Evolutionary conservation across 2,329 filamentous ascomycete species (phyloP).

Genomic region (Aspergillus proliferans): DNA sequence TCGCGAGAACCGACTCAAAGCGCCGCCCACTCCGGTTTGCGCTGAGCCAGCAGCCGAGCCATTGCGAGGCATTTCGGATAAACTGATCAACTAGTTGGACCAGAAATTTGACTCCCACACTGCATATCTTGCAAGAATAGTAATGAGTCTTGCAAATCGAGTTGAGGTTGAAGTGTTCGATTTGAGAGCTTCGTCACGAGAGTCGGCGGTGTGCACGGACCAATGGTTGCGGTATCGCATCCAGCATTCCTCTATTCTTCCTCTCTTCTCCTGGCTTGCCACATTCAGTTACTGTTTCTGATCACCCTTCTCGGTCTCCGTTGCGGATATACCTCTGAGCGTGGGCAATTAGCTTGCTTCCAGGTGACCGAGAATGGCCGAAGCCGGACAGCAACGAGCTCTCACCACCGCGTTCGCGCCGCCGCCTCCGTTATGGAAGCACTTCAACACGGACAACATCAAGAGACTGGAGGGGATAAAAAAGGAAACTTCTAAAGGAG

Average conservation of each 20-base stretch:
- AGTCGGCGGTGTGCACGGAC: conserved; percentile 11
- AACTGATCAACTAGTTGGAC: neutral
- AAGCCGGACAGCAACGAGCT: conserved; percentile 43
- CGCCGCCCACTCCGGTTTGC: conserved; percentile 38
- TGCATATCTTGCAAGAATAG: neutral
- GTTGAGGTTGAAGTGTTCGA: neutral
- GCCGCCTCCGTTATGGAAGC: conserved; percentile 83
- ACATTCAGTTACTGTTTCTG: neutral
- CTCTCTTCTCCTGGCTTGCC: conserved; percentile 4
- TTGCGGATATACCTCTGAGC: neutral
- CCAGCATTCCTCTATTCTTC: conserved; percentile 10
- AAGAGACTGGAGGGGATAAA: conserved; percentile 51
- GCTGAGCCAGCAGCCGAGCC: conserved; percentile 19
- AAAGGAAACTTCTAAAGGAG: conserved; percentile 27
- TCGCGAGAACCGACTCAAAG: conserved; percentile 50
- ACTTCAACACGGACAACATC: conserved; percentile 74
- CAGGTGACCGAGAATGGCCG: conserved; percentile 49
- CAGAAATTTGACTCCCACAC: neutral
- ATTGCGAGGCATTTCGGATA: conserved; percentile 22
- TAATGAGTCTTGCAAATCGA: neutral
- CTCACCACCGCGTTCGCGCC: conserved; percentile 67
- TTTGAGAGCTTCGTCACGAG: neutral
- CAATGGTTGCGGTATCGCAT: conserved; percentile 2
- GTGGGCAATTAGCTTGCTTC: neutral
- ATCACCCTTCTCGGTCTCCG: neutral